Conservation (phyloP, 768 basidiomycete genomes). For the Auriculariales sp. region DNA sequence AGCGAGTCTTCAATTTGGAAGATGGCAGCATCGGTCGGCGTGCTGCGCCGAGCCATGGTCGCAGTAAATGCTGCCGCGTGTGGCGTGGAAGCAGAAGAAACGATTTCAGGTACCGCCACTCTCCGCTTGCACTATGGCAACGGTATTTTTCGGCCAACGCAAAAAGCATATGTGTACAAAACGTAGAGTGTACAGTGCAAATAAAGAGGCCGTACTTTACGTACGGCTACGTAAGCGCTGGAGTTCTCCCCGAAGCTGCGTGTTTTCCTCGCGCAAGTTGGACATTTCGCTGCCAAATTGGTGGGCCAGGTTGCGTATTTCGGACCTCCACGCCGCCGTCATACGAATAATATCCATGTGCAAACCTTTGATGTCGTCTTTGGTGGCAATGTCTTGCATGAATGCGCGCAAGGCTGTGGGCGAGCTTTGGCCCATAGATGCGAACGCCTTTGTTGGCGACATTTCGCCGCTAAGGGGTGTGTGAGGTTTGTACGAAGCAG, state of each 20-base stretch:
- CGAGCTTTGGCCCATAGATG: not conserved
- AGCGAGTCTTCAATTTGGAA: not conserved
- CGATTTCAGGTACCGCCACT: no score
- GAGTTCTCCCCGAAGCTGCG: constrained; percentile 52
- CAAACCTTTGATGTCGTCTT: constrained; percentile 57
- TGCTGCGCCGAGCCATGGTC: not conserved
- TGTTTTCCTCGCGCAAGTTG: constrained; percentile 30
- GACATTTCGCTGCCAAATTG: constrained; percentile 45
- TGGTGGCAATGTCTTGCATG: constrained; percentile 38
- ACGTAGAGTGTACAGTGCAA: constrained; percentile 5
- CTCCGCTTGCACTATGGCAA: no score
- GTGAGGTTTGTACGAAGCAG: constrained; percentile 9
- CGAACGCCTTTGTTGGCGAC: constrained; percentile 4
- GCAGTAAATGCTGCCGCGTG: no score
- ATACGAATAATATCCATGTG: constrained; percentile 61
- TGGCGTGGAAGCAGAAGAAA: not conserved
- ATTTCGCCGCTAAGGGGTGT: constrained; percentile 20
- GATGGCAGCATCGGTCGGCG: not conserved
- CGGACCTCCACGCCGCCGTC: constrained; percentile 53
- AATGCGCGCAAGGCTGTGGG: constrained; percentile 51
- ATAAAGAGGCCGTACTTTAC: constrained; percentile 10
- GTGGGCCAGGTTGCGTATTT: constrained; percentile 46
- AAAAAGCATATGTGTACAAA: no score
- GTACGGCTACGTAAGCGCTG: constrained; percentile 29
- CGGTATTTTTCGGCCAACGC: no score